Conservation (phyloP, 495 filamentous ascomycete genomes). For the Tricharina praecox region DNA sequence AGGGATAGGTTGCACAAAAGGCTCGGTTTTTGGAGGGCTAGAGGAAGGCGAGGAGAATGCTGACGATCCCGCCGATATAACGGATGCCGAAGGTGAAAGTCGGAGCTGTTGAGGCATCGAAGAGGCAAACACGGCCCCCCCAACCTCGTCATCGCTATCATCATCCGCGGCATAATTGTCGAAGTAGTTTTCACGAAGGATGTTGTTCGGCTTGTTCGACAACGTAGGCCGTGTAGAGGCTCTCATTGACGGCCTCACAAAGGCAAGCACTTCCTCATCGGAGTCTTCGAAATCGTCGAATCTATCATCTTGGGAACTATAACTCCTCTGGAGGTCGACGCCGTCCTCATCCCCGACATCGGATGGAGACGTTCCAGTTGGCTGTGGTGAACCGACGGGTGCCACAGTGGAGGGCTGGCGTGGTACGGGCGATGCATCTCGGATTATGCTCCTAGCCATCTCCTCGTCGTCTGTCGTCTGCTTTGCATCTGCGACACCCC, state of each 20-base stretch:
- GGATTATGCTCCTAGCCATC: conserved; percentile 9
- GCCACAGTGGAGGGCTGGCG: neutral
- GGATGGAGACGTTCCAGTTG: neutral
- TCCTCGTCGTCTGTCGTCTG: conserved; percentile 1
- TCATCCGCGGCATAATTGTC: conserved; percentile 20
- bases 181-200: neutral
- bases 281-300: conserved; percentile 22
- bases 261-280: conserved; percentile 23
- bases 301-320: conserved; percentile 8
- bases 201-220: neutral
- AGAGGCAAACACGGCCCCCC: conserved; percentile 15
- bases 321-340: neutral
- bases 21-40: neutral
- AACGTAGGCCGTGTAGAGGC: neutral
- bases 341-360: neutral
- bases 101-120: conserved; percentile 3
- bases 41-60: neutral
- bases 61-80: neutral
- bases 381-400: neutral
- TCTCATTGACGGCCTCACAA: conserved; percentile 13
- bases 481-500: neutral
- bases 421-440: neutral
- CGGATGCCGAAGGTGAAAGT: conserved; percentile 4
- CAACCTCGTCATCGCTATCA: conserved; percentile 19
- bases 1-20: neutral